A percentile compares a stretch with the other conserved stretches of the same genome.
Evolutionary conservation across 164 flowering plant genomes (phyloP).

Genomic region (Chimonanthus praecox): DNA sequence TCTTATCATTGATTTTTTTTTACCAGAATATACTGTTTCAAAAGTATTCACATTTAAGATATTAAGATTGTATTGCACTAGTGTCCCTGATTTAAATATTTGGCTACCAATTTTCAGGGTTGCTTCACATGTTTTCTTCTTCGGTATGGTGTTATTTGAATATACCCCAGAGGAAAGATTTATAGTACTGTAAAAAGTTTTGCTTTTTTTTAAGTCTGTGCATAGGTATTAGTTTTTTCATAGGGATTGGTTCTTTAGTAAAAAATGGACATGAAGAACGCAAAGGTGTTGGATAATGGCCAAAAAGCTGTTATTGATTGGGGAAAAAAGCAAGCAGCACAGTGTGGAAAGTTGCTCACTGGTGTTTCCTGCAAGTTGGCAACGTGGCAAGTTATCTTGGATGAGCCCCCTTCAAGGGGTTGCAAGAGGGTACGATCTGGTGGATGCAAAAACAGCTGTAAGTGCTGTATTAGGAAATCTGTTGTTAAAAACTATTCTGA

Average conservation of each 20-base stretch:
- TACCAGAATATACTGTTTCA: too few relatives aligned
- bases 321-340: conserved; percentile 55
- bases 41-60: too few relatives aligned
- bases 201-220: background rate
- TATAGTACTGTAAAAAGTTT: background rate
- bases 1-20: too few relatives aligned
- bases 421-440: conserved; percentile 43
- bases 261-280: conserved; percentile 66
- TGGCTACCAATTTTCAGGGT: background rate
- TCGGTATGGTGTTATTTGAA: background rate
- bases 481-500: conserved; percentile 46
- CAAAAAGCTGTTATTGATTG: conserved; percentile 27
- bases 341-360: conserved; percentile 21
- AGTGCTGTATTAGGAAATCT: conserved; percentile 27
- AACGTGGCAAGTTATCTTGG: conserved; percentile 4
- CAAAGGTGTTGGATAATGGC: conserved; percentile 75
- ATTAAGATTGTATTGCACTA: too few relatives aligned
- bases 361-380: conserved; percentile 23
- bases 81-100: too few relatives aligned
- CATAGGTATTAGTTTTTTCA: background rate
- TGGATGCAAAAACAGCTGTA: conserved; percentile 28
- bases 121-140: background rate
- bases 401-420: conserved; percentile 19
- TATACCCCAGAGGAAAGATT: background rate
- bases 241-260: conserved; percentile 15